Evolutionary conservation across 139 green algal genomes (phyloP).

Genomic region (Chlorella sp.): DNA sequence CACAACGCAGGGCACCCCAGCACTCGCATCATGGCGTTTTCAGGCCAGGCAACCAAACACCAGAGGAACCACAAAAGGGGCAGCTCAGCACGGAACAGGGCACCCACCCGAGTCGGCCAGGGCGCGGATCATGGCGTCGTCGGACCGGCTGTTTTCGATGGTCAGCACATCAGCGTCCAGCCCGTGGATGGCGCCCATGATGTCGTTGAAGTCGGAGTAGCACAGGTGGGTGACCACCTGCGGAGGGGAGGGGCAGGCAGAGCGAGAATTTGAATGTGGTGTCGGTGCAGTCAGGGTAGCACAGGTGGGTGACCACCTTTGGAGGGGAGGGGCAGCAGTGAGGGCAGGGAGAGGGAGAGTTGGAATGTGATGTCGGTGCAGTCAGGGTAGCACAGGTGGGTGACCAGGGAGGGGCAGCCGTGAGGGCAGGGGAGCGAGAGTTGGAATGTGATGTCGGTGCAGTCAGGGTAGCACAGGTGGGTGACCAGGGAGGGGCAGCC

Average conservation of each 20-base stretch:
- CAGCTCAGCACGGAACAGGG: neutral
- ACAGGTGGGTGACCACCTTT: neutral
- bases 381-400: neutral
- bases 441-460: constrained; percentile 92
- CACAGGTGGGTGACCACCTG: constrained; percentile 94
- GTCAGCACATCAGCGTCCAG: constrained; percentile 92
- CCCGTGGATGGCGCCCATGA: constrained; percentile 79
- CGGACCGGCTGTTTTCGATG: constrained; percentile 91
- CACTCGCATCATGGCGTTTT: too few relatives aligned
- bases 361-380: too few relatives aligned
- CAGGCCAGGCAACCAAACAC: too few relatives aligned
- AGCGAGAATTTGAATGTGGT: neutral
- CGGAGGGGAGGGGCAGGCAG: neutral
- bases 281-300: neutral
- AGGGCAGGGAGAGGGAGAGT: too few relatives aligned
- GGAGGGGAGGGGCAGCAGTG: too few relatives aligned
- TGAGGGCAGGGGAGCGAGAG: neutral
- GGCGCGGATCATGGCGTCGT: constrained; percentile 81
- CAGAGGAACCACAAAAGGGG: neutral
- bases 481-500: constrained; percentile 79
- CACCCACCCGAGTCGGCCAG: constrained; percentile 57
- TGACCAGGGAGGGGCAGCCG: neutral
- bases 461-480: constrained; percentile 94
- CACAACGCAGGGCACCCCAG: too few relatives aligned
- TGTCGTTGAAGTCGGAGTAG: constrained; percentile 93